Evolutionary conservation across 495 filamentous ascomycete genomes (phyloP), one percentile per base, ranked within the genome.

Genomic region (Darksidea phi): DNA sequence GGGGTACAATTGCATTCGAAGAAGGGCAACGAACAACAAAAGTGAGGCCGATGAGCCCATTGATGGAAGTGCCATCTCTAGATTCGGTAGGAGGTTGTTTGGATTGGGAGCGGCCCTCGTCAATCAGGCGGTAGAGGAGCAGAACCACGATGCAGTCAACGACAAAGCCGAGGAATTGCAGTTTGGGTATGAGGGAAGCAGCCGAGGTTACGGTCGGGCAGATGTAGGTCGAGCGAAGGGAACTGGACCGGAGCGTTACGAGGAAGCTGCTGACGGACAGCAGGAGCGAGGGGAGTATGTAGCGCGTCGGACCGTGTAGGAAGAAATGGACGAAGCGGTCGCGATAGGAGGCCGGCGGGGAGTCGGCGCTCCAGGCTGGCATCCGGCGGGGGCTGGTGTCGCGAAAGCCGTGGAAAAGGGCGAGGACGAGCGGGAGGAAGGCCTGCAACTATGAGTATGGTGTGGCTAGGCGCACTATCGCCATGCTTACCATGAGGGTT

Each of bases 211-310:
- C 37, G 11, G 61, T 45, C 7, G 72, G 63, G 48, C 72, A 74
- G 8, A 74, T 70, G 43, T 62, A 68, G 3, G 66, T 69, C 17
- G 72, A 72, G 2, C 42, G 51, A 17, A 67, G 59, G 6, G 13
- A 23, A 13, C 17, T 47, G 6, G 61, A 34, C 15, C 56, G 59
- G 7, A 21, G 15, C 8, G 65, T 46, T 2, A 49, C 57, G 5
- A 69, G 11, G 17, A 70, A 49, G 21, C 63, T 50, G 6, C 68
- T 63, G 11, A 63, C 36, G 15, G 54, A 57, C 12, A 74, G 49
- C 11, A 72, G 32, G 6, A 57, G 47, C 1, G 66, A 36, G 2
- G 66, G 51, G 0, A 68, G 43, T 1, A 72, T 36, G 46, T 65
- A 70, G 11, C 68, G 57, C 23, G 63, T 67, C 6, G 38, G 41